Evolutionary conservation across 2,329 filamentous ascomycete species (phyloP).

Genomic region (Exophiala bonariae): DNA sequence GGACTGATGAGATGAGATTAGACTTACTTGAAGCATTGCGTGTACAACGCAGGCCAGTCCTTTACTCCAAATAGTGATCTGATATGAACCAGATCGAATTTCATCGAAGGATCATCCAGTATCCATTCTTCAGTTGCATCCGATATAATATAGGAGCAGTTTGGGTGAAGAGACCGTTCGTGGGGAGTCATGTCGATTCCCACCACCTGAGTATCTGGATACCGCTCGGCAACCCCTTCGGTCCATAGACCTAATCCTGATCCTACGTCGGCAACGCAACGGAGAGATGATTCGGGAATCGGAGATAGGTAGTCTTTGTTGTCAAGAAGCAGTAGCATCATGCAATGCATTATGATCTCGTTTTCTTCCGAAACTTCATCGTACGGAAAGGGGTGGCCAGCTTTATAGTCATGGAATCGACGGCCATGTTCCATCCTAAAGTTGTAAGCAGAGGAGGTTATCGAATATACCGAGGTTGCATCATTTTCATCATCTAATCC

Average conservation of each 20-base stretch:
- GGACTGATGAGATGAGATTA: too few species aligned
- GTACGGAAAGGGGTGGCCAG: constrained; percentile 29
- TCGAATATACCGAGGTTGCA: constrained; percentile 21
- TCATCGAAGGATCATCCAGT: constrained; percentile 31
- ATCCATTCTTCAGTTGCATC: constrained; percentile 38
- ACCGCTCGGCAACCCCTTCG: constrained; percentile 33
- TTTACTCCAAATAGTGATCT: constrained; percentile 36
- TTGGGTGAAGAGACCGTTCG: constrained; percentile 29
- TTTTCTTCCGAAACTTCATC: constrained; percentile 27
- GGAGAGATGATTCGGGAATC: constrained; percentile 21
- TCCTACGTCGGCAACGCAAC: constrained; percentile 34
- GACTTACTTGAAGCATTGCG: constrained; percentile 35
- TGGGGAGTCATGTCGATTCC: constrained; percentile 41
- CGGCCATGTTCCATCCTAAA: constrained; percentile 37
- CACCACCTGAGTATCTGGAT: constrained; percentile 34
- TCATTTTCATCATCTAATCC: constrained; percentile 13
- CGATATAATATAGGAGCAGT: constrained; percentile 35
- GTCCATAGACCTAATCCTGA: constrained; percentile 37
- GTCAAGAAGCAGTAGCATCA: constrained; percentile 24
- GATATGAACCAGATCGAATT: constrained; percentile 46
- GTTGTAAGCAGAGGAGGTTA: constrained; percentile 30
- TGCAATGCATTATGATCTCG: constrained; percentile 21
- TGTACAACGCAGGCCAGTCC: constrained; percentile 37
- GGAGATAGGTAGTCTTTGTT: constrained; percentile 24
- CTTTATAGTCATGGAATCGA: constrained; percentile 35